Evolutionary conservation across 176 grass and related monocot genomes (phyloP).

Genomic region (Tillandsia leiboldiana): DNA sequence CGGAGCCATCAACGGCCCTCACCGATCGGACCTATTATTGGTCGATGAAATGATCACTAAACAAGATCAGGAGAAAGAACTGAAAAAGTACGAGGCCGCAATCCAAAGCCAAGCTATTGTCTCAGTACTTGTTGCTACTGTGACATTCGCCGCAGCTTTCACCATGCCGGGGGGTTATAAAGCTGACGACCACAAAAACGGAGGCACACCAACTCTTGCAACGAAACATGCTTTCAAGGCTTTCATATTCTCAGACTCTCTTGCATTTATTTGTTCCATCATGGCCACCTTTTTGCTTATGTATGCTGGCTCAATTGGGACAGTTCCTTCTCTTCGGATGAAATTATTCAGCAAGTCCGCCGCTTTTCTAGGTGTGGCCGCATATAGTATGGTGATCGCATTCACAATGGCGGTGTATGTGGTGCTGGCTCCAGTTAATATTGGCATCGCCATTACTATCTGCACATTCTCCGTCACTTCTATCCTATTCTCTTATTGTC

Average conservation of each 20-base stretch:
- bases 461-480: background rate
- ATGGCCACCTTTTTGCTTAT: slow-evolving; percentile 46
- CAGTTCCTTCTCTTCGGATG: slow-evolving; percentile 29
- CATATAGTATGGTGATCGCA: background rate
- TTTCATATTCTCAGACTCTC: slow-evolving; percentile 13
- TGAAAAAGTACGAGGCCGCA: background rate
- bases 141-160: slow-evolving; percentile 19
- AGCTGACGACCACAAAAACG: background rate
- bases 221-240: slow-evolving; percentile 13
- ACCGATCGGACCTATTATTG: slow-evolving; percentile 4
- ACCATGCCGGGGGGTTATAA: slow-evolving; percentile 19
- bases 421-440: background rate
- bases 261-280: slow-evolving; percentile 44
- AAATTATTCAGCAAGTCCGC: background rate
- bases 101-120: slow-evolving; percentile 2
- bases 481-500: background rate
- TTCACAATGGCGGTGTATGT: background rate
- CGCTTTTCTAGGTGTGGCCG: rapidly evolving
- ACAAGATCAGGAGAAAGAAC: slow-evolving; percentile 1
- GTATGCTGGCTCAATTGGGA: slow-evolving; percentile 33
- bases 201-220: slow-evolving; percentile 17
- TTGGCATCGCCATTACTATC: background rate
- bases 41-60: background rate
- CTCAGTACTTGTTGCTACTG: slow-evolving; percentile 27
- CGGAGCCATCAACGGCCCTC: background rate